phyloP scores from a whole-genome alignment of 306 rosid genomes.

The Sicyos baderoa region DNA sequence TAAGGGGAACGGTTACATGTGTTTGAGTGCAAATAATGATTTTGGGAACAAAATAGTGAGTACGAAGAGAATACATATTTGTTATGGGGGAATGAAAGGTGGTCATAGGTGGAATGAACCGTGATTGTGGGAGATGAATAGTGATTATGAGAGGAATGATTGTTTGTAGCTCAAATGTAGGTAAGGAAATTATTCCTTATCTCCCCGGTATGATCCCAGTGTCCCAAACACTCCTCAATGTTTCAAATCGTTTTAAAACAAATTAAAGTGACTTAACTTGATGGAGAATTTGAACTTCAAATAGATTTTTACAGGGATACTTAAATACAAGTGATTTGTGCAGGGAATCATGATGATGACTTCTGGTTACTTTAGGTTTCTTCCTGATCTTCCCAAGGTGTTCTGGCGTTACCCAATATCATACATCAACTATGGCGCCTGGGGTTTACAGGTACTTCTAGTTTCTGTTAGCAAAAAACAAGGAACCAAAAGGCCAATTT shows the following conservation, averaged over 20 bases:
- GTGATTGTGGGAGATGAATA: no score
- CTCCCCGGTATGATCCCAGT: no score
- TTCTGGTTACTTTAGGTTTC: slow-evolving; percentile 58
- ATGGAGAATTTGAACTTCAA: background rate
- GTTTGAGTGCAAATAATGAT: no score
- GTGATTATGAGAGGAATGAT: no score
- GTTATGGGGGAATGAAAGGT: no score
- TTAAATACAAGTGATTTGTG: background rate
- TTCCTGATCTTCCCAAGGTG: slow-evolving; percentile 62
- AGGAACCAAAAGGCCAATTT: background rate
- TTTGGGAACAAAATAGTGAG: no score
- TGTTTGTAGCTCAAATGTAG: no score
- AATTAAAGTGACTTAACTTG: background rate
- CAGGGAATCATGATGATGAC: slow-evolving; percentile 96
- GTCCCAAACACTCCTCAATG: no score
- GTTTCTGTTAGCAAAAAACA: background rate
- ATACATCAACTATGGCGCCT: slow-evolving; percentile 71
- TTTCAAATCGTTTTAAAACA: background rate
- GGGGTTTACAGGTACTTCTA: slow-evolving; percentile 69
- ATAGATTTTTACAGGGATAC: background rate
- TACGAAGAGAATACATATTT: no score
- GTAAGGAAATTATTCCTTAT: no score
- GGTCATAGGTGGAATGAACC: no score
- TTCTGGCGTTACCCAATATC: slow-evolving; percentile 86
- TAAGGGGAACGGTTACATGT: no score